These are phyloP conservation scores for Solanum arcanum DNA, from an alignment of 257 asterid species.

Conservation along the genomic window DNA sequence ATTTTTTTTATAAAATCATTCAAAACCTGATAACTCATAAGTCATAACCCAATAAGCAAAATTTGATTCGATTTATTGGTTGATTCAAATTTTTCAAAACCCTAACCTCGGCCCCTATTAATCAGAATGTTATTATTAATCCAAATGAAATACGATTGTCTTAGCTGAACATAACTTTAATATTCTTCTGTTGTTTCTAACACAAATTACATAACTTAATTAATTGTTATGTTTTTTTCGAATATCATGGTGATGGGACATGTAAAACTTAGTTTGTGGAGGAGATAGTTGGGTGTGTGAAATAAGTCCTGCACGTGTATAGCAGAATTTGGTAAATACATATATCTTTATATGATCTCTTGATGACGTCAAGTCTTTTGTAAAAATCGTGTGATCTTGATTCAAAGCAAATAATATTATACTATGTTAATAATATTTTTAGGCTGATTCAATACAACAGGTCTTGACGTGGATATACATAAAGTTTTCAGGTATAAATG, in stretches of 20 bases:
- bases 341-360: background rate
- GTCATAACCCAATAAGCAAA: too few species aligned
- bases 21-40: too few species aligned
- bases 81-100: too few species aligned
- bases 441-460: rapidly evolving
- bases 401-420: background rate
- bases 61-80: too few species aligned
- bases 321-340: background rate
- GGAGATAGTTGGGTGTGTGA: background rate
- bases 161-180: background rate
- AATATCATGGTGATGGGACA: background rate
- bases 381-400: background rate
- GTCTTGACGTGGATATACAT: background rate
- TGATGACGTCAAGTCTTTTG: rapidly evolving
- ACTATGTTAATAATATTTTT: background rate
- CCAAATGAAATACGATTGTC: background rate
- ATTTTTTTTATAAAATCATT: too few species aligned
- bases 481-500: background rate
- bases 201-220: too few species aligned
- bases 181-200: too few species aligned
- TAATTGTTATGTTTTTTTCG: too few species aligned
- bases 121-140: background rate
- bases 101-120: background rate
- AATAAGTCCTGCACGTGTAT: background rate
- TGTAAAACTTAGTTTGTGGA: background rate